A percentile compares a stretch with the other conserved stretches of the same genome.
phyloP scores from a whole-genome alignment of 1,284 basidiomycete species.

The Inonotus obliquus region DNA sequence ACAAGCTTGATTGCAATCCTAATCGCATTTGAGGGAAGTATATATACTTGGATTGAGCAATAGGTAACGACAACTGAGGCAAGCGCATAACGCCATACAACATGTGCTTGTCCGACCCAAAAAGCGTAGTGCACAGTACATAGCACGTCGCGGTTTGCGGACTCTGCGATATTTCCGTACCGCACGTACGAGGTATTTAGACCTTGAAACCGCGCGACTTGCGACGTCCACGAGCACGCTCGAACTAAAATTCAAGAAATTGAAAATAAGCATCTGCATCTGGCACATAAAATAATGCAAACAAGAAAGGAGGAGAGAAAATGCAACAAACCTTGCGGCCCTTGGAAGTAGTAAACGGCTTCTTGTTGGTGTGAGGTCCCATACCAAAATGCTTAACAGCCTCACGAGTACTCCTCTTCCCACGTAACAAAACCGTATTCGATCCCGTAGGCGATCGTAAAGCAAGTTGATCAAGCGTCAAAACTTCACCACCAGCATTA shows the following conservation, averaged over 20 bases:
- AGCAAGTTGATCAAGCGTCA: slow-evolving; percentile 98
- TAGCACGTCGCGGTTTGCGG: not conserved
- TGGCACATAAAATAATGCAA: slow-evolving; percentile 19
- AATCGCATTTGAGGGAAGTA: slow-evolving; percentile 13
- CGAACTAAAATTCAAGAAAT: slow-evolving; percentile 56
- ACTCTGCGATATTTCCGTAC: not conserved
- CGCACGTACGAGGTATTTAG: slow-evolving; percentile 36
- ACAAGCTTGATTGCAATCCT: not conserved
- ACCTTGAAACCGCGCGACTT: slow-evolving; percentile 90
- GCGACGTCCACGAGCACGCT: slow-evolving; percentile 89
- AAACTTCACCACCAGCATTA: slow-evolving; percentile 90
- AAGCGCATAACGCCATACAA: slow-evolving; percentile 16
- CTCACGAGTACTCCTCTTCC: slow-evolving; percentile 91
- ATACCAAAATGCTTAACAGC: slow-evolving; percentile 97
- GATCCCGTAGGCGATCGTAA: slow-evolving; percentile 90
- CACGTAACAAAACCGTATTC: slow-evolving; percentile 92
- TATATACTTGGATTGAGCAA: slow-evolving; percentile 1
- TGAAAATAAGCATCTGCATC: not conserved
- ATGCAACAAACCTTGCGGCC: slow-evolving; percentile 75
- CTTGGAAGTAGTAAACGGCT: slow-evolving; percentile 90
- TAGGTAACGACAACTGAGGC: not conserved
- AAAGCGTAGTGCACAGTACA: no score
- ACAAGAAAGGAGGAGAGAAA: not conserved
- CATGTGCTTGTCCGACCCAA: slow-evolving; percentile 4
- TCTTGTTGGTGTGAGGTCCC: slow-evolving; percentile 91